Conservation (phyloP, 2,329 filamentous ascomycete species). For the Fusarium dimerum region DNA sequence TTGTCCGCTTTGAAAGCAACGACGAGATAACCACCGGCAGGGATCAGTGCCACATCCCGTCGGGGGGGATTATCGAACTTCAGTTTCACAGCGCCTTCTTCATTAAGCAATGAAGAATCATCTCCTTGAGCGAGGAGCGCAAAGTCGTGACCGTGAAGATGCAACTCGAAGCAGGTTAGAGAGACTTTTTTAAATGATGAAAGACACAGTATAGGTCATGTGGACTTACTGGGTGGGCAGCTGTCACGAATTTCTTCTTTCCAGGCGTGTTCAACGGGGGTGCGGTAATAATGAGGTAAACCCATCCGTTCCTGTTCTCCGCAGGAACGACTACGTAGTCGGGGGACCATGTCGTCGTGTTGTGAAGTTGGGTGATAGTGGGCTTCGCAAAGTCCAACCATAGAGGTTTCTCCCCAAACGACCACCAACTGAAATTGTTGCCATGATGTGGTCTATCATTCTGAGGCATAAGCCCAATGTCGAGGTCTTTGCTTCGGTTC, state of each 20-base stretch:
- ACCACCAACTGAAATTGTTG: slow-evolving; percentile 1
- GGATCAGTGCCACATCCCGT: slow-evolving; percentile 11
- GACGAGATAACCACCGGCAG: slow-evolving; percentile 9
- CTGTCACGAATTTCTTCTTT: slow-evolving; percentile 1
- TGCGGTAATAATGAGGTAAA: slow-evolving; percentile 15
- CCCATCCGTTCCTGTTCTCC: slow-evolving; percentile 4
- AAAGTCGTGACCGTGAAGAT: slow-evolving; percentile 17
- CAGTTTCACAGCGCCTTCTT: not conserved
- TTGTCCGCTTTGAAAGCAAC: slow-evolving; percentile 11
- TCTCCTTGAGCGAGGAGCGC: slow-evolving; percentile 10
- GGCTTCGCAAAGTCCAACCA: slow-evolving; percentile 18
- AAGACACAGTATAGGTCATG: not conserved
- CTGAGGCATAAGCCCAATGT: not conserved
- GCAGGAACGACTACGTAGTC: slow-evolving; percentile 14
- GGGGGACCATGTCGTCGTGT: not conserved
- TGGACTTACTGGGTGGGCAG: slow-evolving; percentile 12
- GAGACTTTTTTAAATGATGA: not conserved
- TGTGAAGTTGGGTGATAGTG: slow-evolving; percentile 10
- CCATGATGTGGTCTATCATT: not conserved
- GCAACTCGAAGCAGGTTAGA: not conserved
- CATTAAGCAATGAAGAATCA: not conserved
- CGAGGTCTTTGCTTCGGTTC: not conserved
- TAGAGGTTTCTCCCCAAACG: slow-evolving; percentile 7
- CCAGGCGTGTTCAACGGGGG: not conserved
- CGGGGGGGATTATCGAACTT: slow-evolving; percentile 14